Evolutionary conservation across 139 green algal genomes (phyloP).

Genomic region (Gonium pectorale): DNA sequence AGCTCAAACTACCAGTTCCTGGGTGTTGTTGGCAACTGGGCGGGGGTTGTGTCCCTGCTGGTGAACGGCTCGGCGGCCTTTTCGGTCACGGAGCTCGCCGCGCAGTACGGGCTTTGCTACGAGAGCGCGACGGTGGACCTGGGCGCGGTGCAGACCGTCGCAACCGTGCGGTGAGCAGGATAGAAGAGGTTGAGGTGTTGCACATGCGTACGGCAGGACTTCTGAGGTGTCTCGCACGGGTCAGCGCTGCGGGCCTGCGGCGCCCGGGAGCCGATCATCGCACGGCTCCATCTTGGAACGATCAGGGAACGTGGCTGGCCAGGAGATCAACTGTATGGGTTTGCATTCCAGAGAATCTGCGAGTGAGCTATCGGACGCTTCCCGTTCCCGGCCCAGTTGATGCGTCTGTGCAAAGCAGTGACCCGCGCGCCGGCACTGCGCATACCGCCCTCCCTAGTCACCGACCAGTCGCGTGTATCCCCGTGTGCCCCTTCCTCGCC

Average conservation of each 20-base stretch:
- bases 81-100: constrained; percentile 1
- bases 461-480: not conserved
- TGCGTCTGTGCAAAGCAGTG: too few relatives aligned
- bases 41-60: not conserved
- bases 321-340: too few relatives aligned
- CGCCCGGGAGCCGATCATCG: too few relatives aligned
- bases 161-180: not conserved
- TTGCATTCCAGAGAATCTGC: not conserved
- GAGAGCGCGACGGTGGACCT: constrained; percentile 25
- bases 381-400: not conserved
- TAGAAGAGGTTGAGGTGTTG: too few relatives aligned
- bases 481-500: not conserved
- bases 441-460: too few relatives aligned
- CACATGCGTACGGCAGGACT: too few relatives aligned
- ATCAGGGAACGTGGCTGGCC: too few relatives aligned
- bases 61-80: not conserved
- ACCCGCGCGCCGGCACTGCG: too few relatives aligned
- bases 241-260: too few relatives aligned
- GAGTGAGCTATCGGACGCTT: too few relatives aligned
- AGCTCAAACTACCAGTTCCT: not conserved
- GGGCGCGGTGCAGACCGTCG: constrained; percentile 1
- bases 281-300: too few relatives aligned
- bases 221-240: too few relatives aligned
- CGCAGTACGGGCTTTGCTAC: not conserved
- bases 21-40: not conserved